Conservation (phyloP, 2,329 filamentous ascomycete genomes). For the Passalora sequoiae region DNA sequence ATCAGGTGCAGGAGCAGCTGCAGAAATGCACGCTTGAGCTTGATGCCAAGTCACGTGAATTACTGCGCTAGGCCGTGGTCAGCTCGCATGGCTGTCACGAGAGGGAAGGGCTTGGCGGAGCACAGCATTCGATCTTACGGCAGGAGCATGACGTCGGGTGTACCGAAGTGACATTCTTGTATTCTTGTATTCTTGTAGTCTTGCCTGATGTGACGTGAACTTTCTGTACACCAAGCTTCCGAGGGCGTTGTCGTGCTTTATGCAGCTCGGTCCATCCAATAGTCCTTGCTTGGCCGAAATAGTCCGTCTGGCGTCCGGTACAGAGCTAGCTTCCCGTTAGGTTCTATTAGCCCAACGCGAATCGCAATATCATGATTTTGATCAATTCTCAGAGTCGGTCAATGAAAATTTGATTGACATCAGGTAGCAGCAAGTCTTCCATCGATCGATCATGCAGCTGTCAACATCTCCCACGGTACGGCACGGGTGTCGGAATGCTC, state of each 20-base stretch:
- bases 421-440: not conserved
- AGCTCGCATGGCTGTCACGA: not conserved
- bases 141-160: not conserved
- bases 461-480: not conserved
- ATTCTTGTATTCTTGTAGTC: no score
- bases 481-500: no score
- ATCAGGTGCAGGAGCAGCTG: no score
- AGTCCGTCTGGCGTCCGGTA: no score
- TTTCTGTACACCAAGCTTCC: not conserved
- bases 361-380: not conserved
- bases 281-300: conserved; percentile 1
- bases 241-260: not conserved
- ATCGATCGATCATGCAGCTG: not conserved
- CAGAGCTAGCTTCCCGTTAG: not conserved
- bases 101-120: not conserved
- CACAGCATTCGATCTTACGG: not conserved
- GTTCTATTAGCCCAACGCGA: not conserved
- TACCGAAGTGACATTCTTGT: no score
- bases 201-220: no score
- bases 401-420: not conserved
- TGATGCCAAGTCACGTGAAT: no score
- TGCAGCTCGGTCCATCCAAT: conserved; percentile 1
- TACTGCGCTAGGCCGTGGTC: no score
- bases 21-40: no score
- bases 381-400: not conserved